Conservation (phyloP, 2,329 filamentous ascomycete genomes). For the Venturia pyrina region DNA sequence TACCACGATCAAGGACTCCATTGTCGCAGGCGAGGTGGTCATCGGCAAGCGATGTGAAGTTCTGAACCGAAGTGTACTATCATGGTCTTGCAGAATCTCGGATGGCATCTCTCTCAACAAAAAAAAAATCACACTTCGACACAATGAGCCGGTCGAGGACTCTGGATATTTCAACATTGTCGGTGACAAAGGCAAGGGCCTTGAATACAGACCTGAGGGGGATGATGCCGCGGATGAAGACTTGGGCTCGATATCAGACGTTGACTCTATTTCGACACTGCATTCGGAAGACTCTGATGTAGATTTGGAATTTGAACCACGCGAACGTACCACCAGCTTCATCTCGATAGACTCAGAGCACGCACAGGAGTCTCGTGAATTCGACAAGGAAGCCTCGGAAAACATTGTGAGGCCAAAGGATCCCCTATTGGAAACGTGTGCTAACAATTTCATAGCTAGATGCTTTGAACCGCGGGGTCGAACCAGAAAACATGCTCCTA, state of each 20-base stretch:
- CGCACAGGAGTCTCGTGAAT: conserved; percentile 37
- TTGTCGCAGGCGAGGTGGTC: conserved; percentile 63
- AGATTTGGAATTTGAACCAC: conserved; percentile 27
- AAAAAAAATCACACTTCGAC: conserved; percentile 33
- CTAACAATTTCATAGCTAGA: conserved; percentile 44
- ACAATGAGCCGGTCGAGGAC: conserved; percentile 33
- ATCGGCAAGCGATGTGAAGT: conserved; percentile 64
- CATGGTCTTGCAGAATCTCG: conserved; percentile 63
- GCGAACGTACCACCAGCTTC: conserved; percentile 59
- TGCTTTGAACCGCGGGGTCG: conserved; percentile 61
- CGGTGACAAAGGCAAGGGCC: conserved; percentile 49
- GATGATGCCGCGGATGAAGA: conserved; percentile 26
- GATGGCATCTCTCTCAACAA: conserved; percentile 43
- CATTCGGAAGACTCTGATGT: conserved; percentile 37
- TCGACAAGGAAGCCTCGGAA: conserved; percentile 78
- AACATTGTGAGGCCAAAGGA: conserved; percentile 43
- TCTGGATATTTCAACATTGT: conserved; percentile 43
- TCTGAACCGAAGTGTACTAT: conserved; percentile 58
- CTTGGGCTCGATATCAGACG: conserved; percentile 28
- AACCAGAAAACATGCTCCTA: conserved; percentile 77
- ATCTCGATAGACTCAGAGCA: conserved; percentile 59
- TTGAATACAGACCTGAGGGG: conserved; percentile 47
- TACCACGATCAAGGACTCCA: conserved; percentile 56
- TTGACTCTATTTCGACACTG: conserved; percentile 54
- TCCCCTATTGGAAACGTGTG: not conserved